Percentiles rank a stretch among this genome's conserved stretches.
phyloP scores from a whole-genome alignment of 371 early-diverging fungal genomes.

The Dinochytrium kinnereticum region DNA sequence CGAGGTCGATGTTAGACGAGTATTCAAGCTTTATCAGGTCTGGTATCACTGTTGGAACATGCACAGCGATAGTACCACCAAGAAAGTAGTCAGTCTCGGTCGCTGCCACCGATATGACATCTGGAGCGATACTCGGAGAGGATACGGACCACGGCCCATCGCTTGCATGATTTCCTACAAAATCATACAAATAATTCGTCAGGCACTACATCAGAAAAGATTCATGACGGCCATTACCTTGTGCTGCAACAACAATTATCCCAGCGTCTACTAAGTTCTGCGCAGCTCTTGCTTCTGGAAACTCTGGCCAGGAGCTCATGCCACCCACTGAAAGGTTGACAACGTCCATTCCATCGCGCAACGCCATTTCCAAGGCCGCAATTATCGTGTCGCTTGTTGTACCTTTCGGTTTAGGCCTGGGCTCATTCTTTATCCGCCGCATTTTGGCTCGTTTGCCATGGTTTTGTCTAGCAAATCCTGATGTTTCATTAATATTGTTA shows the following conservation, averaged over 20 bases:
- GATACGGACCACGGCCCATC: background rate
- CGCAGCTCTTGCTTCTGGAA: slow-evolving; percentile 8
- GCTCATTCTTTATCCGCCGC: too few species aligned
- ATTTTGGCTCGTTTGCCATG: too few species aligned
- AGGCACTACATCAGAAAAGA: background rate
- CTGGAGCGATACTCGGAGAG: background rate
- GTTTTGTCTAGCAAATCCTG: too few species aligned
- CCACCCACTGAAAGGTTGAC: background rate
- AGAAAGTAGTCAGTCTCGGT: background rate
- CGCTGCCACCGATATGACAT: background rate
- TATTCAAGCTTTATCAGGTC: too few species aligned
- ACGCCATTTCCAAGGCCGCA: background rate
- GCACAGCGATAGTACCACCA: too few species aligned
- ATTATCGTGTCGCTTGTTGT: background rate
- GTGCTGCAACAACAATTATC: background rate
- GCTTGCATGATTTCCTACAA: background rate
- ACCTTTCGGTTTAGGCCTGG: too few species aligned
- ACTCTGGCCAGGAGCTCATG: slow-evolving; percentile 1
- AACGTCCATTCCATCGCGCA: background rate
- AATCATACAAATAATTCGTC: background rate
- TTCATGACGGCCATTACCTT: background rate
- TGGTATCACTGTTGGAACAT: too few species aligned
- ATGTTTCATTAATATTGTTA: too few species aligned
- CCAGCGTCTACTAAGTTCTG: background rate
- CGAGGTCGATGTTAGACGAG: background rate